phyloP scores from a whole-genome alignment of 768 basidiomycete species.

The Tremella yokohamensis region DNA sequence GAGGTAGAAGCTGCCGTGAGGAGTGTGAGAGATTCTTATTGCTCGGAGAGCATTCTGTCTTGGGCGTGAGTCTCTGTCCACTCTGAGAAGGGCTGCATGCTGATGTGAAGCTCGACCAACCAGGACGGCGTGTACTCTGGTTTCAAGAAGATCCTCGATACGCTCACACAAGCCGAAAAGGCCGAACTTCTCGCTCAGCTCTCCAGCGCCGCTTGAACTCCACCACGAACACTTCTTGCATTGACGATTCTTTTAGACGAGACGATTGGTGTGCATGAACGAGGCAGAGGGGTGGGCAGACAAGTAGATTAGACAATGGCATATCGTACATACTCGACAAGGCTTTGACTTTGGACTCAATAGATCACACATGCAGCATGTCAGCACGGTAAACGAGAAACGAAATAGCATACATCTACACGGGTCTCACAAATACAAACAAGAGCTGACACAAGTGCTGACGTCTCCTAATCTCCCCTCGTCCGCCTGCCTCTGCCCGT shows the following conservation, averaged over 20 bases:
- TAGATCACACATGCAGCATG: no score
- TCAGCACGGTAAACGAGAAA: no score
- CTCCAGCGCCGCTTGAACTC: slow-evolving; percentile 14
- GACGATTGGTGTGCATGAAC: no score
- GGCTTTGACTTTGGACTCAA: no score
- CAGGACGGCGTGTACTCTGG: slow-evolving; percentile 42
- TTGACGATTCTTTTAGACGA: no score
- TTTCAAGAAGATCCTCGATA: slow-evolving; percentile 40
- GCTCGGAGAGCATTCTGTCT: slow-evolving; percentile 33
- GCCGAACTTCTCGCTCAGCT: slow-evolving; percentile 29
- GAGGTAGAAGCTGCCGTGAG: slow-evolving; percentile 32
- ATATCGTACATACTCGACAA: no score
- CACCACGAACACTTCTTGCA: slow-evolving; percentile 3
- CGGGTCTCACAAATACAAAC: no score
- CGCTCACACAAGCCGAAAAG: slow-evolving; percentile 34
- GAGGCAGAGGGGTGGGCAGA: no score
- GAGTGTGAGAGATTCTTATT: slow-evolving; percentile 34
- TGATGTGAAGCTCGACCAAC: slow-evolving; percentile 24
- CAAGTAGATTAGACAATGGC: no score
- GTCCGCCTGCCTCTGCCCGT: slow-evolving; percentile 30
- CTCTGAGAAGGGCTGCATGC: background rate
- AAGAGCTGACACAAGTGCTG: no score
- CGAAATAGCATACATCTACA: no score
- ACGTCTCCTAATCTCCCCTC: slow-evolving; percentile 28
- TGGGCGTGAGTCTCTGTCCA: slow-evolving; percentile 38